These are phyloP conservation scores for Gyromitra esculenta DNA, from an alignment of 2,329 filamentous ascomycete species.

Conservation along the genomic window DNA sequence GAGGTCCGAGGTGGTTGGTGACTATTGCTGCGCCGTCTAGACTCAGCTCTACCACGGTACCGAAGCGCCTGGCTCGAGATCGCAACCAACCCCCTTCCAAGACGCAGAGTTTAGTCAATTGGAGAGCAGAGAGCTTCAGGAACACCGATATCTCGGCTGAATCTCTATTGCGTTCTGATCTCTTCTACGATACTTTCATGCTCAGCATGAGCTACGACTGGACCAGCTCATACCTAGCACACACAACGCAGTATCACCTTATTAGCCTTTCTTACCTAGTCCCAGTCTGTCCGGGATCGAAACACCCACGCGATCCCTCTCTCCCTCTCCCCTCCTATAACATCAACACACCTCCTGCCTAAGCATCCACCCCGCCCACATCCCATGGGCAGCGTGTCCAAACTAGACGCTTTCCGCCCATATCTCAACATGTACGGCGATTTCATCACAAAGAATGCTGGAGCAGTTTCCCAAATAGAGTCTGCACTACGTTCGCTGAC, in stretches of 20 bases:
- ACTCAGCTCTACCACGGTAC: slow-evolving; percentile 39
- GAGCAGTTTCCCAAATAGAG: slow-evolving; percentile 94
- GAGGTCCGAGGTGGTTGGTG: slow-evolving; percentile 43
- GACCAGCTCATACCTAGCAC: slow-evolving; percentile 46
- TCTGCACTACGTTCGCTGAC: slow-evolving; percentile 90
- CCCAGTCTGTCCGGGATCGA: slow-evolving; percentile 39
- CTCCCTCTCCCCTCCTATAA: slow-evolving; percentile 45
- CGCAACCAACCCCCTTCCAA: slow-evolving; percentile 32
- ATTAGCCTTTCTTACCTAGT: slow-evolving; percentile 14
- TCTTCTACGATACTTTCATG: slow-evolving; percentile 32
- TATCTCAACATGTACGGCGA: slow-evolving; percentile 73
- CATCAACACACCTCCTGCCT: slow-evolving; percentile 44
- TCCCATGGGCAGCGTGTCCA: slow-evolving; percentile 51
- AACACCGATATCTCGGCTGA: slow-evolving; percentile 41
- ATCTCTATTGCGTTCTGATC: slow-evolving; percentile 41
- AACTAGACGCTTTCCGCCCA: slow-evolving; percentile 52
- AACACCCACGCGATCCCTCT: slow-evolving; percentile 37
- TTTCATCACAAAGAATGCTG: slow-evolving; percentile 94
- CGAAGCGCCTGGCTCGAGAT: slow-evolving; percentile 33
- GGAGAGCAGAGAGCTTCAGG: slow-evolving; percentile 17
- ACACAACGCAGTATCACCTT: slow-evolving; percentile 38
- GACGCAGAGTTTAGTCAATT: slow-evolving; percentile 21
- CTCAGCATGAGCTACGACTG: slow-evolving; percentile 44
- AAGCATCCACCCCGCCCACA: slow-evolving; percentile 46
- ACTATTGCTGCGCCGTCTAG: slow-evolving; percentile 36